These are phyloP conservation scores for Groenewaldozyma salmanticensis DNA, from an alignment of 805 yeast species.

Conservation along the genomic window DNA sequence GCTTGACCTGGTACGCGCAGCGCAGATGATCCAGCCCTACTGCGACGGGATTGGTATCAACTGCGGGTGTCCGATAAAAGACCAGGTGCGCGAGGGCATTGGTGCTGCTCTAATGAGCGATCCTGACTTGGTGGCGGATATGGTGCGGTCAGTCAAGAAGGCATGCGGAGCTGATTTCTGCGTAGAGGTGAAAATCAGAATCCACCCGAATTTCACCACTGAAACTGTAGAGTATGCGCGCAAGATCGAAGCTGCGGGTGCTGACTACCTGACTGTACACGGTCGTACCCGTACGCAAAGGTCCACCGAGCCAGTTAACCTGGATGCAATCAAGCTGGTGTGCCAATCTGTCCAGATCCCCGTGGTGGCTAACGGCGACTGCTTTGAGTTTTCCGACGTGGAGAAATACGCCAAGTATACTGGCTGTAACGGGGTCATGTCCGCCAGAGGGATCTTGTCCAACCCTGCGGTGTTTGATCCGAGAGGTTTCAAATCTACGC, in stretches of 20 bases:
- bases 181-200: slow-evolving; percentile 85
- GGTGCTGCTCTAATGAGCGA: slow-evolving; percentile 92
- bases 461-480: slow-evolving; percentile 85
- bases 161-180: slow-evolving; percentile 64
- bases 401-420: slow-evolving; percentile 51
- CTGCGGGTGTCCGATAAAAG: slow-evolving; percentile 96
- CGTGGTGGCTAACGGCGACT: slow-evolving; percentile 97
- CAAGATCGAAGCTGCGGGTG: slow-evolving; percentile 76
- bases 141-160: slow-evolving; percentile 77
- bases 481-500: slow-evolving; percentile 63
- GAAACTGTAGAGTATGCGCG: slow-evolving; percentile 68
- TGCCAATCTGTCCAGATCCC: slow-evolving; percentile 52
- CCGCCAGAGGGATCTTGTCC: slow-evolving; percentile 76
- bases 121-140: slow-evolving; percentile 65
- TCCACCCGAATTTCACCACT: slow-evolving; percentile 55
- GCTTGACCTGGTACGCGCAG: slow-evolving; percentile 69
- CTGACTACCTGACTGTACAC: slow-evolving; percentile 88
- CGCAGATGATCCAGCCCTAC: slow-evolving; percentile 80
- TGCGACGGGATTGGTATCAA: slow-evolving; percentile 92
- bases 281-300: slow-evolving; percentile 83
- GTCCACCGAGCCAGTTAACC: slow-evolving; percentile 72
- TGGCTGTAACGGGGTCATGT: slow-evolving; percentile 88
- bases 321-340: slow-evolving; percentile 67
- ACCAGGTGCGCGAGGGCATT: slow-evolving; percentile 89
- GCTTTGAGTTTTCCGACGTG: slow-evolving; percentile 61